Percentiles rank a stretch among this genome's conserved stretches.
These are phyloP conservation scores for Chrysanthemum makinoi DNA, from an alignment of 129 eudicot species.

Conservation along the genomic window DNA sequence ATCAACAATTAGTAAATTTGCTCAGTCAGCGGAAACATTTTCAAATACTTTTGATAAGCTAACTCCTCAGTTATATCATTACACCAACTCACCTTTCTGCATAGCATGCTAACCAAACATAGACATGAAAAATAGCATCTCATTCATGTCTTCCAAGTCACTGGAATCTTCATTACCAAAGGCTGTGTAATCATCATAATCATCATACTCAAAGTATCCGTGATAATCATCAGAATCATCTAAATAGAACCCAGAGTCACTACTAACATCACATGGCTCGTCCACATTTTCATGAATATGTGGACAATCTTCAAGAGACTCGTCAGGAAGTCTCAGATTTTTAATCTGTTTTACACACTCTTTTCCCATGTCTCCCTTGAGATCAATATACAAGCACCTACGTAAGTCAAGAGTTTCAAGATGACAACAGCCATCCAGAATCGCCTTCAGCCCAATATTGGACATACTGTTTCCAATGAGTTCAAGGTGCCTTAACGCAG, in stretches of 20 bases:
- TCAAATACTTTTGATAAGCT: neutral
- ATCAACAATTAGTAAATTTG: neutral
- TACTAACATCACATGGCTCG: neutral
- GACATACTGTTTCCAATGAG: neutral
- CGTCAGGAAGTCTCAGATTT: slow-evolving; percentile 4
- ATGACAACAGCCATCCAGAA: slow-evolving; percentile 14
- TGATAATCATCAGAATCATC: neutral
- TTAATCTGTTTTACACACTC: slow-evolving; percentile 1
- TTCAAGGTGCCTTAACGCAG: slow-evolving; percentile 12
- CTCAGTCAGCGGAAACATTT: neutral
- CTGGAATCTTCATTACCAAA: neutral
- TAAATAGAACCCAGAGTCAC: neutral
- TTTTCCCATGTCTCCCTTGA: neutral
- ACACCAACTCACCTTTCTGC: slow-evolving; percentile 5
- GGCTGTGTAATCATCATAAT: slow-evolving; percentile 1
- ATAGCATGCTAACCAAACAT: neutral
- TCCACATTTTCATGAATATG: neutral
- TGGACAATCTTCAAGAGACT: neutral
- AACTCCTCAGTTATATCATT: neutral
- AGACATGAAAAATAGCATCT: neutral
- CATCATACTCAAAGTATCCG: neutral
- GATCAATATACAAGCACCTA: neutral
- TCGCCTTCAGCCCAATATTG: slow-evolving; percentile 15
- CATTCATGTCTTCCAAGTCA: neutral
- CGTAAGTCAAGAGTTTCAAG: slow-evolving; percentile 12